phyloP scores from a whole-genome alignment of 768 basidiomycete genomes.

The Termitomyces sp. region DNA sequence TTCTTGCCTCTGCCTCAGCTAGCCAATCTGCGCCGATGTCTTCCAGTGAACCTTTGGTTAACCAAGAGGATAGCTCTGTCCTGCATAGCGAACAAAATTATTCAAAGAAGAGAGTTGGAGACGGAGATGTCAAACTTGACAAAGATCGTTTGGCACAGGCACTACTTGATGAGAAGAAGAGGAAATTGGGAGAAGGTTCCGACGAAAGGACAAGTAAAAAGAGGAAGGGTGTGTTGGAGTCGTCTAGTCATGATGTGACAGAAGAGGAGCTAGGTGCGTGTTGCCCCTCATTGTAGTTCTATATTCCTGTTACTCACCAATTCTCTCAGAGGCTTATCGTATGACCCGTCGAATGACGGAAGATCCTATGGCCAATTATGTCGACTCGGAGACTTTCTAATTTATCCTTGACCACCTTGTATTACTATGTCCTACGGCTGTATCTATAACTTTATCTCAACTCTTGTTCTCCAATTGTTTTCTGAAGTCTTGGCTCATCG shows the following conservation, averaged over 20 bases:
- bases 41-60: constrained; percentile 16
- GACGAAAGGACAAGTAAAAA: constrained; percentile 61
- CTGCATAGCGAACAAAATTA: constrained; percentile 64
- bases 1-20: constrained; percentile 47
- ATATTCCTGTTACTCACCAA: constrained; percentile 13
- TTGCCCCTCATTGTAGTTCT: constrained; percentile 22
- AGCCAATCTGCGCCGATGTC: constrained; percentile 22
- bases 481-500: background rate
- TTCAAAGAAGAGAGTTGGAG: constrained; percentile 76
- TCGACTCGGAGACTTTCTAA: constrained; percentile 47
- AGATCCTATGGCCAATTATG: constrained; percentile 93
- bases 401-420: constrained; percentile 1
- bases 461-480: background rate
- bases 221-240: constrained; percentile 45
- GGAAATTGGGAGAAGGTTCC: constrained; percentile 61
- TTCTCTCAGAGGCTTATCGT: constrained; percentile 80
- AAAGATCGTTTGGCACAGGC: constrained; percentile 67
- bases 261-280: constrained; percentile 77
- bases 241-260: constrained; percentile 74
- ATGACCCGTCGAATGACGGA: constrained; percentile 72
- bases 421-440: background rate
- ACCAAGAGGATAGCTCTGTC: constrained; percentile 23
- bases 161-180: constrained; percentile 75
- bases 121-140: constrained; percentile 78
- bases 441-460: background rate